phyloP scores from a whole-genome alignment of 179 eudicot species.

The Drosera spatulata region DNA sequence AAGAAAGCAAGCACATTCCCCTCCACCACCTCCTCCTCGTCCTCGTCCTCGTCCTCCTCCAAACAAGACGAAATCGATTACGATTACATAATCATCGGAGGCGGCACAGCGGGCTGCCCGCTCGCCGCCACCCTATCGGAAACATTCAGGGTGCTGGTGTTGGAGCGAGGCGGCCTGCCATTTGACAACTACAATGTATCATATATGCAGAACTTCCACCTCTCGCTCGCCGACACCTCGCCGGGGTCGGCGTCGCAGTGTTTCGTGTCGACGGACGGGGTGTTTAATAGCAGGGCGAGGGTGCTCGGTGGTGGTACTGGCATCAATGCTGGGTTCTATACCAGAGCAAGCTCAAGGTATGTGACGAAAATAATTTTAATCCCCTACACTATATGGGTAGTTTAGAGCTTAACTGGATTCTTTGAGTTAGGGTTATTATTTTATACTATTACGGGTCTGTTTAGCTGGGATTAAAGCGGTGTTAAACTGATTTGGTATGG shows the following conservation, averaged over 20 bases:
- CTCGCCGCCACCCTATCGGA: slow-evolving; percentile 70
- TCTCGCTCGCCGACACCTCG: slow-evolving; percentile 64
- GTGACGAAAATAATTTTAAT: no score
- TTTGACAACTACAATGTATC: slow-evolving; percentile 57
- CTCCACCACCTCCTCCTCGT: slow-evolving; percentile 12
- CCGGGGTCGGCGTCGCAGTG: slow-evolving; percentile 58
- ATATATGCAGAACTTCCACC: slow-evolving; percentile 62
- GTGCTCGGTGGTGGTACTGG: slow-evolving; percentile 80
- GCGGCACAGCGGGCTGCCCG: slow-evolving; percentile 97
- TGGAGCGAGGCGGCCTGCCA: slow-evolving; percentile 89
- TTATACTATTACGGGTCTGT: no score
- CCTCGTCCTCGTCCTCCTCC: slow-evolving; percentile 6
- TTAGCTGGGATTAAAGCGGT: no score
- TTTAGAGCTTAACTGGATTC: no score
- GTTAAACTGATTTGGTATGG: no score
- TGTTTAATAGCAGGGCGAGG: slow-evolving; percentile 67
- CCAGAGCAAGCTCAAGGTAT: no score
- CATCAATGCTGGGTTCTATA: slow-evolving; percentile 88
- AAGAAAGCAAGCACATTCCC: slow-evolving; percentile 50
- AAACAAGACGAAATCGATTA: slow-evolving; percentile 15
- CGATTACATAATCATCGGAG: slow-evolving; percentile 83
- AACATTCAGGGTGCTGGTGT: slow-evolving; percentile 50
- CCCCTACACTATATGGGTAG: no score
- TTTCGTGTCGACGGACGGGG: slow-evolving; percentile 78
- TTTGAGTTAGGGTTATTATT: no score